These are phyloP conservation scores for Colletotrichum noveboracense DNA, from an alignment of 2,329 filamentous ascomycete species.

Conservation along the genomic window DNA sequence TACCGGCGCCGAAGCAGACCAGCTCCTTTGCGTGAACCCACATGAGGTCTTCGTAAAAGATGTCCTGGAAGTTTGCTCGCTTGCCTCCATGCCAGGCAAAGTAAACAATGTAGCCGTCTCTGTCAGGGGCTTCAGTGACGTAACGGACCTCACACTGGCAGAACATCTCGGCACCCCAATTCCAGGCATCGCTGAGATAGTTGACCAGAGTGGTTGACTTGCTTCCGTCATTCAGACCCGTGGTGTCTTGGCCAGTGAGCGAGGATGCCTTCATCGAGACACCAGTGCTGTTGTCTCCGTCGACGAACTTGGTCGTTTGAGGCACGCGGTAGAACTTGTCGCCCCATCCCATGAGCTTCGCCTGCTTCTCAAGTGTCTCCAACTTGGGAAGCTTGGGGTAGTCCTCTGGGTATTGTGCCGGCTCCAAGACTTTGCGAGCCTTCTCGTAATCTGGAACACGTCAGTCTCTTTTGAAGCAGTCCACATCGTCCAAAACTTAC, in stretches of 20 bases:
- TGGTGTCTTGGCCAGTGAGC: conserved; percentile 66
- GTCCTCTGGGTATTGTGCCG: conserved; percentile 59
- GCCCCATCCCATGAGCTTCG: conserved; percentile 52
- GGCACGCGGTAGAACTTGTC: conserved; percentile 60
- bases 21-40: conserved; percentile 70
- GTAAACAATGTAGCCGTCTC: conserved; percentile 67
- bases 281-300: conserved; percentile 65
- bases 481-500: conserved; percentile 39
- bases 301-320: conserved; percentile 67
- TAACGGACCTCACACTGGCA: conserved; percentile 72
- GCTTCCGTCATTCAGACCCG: conserved; percentile 70
- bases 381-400: conserved; percentile 65
- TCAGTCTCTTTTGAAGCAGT: not conserved
- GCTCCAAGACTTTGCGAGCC: conserved; percentile 62
- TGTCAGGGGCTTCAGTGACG: conserved; percentile 53
- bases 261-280: conserved; percentile 67
- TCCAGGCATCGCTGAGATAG: conserved; percentile 73
- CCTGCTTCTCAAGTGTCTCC: conserved; percentile 61
- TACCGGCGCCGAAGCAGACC: conserved; percentile 71
- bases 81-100: conserved; percentile 68
- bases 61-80: conserved; percentile 56
- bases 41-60: conserved; percentile 64
- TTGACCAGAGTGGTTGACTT: conserved; percentile 71
- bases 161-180: conserved; percentile 75
- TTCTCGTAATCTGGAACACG: conserved; percentile 56